Evolutionary conservation across 371 early-diverging fungal species (phyloP).

Genomic region (Rhizopus arrhizus): DNA sequence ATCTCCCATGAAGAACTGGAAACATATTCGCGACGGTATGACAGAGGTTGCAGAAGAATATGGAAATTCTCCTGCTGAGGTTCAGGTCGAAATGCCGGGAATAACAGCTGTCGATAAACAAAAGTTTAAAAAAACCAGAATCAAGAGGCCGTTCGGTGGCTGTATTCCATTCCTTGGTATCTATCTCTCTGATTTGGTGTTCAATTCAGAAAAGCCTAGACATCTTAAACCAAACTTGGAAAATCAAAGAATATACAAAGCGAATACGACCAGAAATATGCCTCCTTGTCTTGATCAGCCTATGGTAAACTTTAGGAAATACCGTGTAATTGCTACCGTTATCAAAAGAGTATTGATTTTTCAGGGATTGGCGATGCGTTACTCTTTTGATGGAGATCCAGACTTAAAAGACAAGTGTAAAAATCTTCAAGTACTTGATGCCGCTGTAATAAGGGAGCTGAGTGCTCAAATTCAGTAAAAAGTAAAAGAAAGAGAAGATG

Average conservation of each 20-base stretch:
- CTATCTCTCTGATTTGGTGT: conserved; percentile 68
- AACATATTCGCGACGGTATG: conserved; percentile 66
- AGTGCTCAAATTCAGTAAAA: conserved; percentile 21
- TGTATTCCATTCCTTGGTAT: conserved; percentile 66
- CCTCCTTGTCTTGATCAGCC: conserved; percentile 40
- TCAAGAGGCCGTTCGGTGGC: conserved; percentile 55
- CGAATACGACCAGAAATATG: conserved; percentile 19
- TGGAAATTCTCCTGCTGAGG: conserved; percentile 46
- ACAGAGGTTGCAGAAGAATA: conserved; percentile 62
- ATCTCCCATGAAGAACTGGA: conserved; percentile 67
- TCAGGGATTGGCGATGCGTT: conserved; percentile 59
- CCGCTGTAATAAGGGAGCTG: conserved; percentile 34
- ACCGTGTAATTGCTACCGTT: conserved; percentile 65
- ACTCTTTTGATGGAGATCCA: conserved; percentile 55
- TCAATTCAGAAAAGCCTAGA: conserved; percentile 65
- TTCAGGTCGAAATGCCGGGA: conserved; percentile 45
- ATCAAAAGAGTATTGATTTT: conserved; percentile 66
- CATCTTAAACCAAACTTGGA: conserved; percentile 48
- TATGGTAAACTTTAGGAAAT: conserved; percentile 67
- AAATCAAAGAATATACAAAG: conserved; percentile 30
- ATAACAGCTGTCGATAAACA: conserved; percentile 25
- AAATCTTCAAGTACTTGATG: conserved; percentile 36
- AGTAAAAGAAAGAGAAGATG: neutral
- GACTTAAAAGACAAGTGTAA: conserved; percentile 44
- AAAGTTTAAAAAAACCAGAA: conserved; percentile 29